These are phyloP conservation scores for Brassica incana DNA, from an alignment of 345 rosid genomes.

Conservation along the genomic window DNA sequence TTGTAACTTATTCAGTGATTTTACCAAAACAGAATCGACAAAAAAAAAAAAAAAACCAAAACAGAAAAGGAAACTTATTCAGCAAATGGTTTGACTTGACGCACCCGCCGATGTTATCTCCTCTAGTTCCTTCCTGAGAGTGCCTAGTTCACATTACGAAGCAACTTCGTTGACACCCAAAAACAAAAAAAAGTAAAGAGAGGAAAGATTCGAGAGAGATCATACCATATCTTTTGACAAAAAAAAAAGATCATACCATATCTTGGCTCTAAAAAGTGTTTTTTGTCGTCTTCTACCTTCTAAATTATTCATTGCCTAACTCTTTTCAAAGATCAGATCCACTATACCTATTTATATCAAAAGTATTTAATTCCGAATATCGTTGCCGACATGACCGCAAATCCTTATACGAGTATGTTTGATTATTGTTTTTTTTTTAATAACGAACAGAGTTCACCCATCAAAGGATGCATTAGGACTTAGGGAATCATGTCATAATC, in stretches of 20 bases:
- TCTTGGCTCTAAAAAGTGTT: conserved; percentile 39
- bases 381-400: conserved; percentile 28
- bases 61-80: neutral
- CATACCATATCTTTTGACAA: conserved; percentile 33
- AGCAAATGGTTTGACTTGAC: neutral
- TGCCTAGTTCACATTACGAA: neutral
- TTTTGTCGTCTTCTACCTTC: conserved; percentile 32
- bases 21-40: too few relatives aligned
- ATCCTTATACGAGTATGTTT: conserved; percentile 15
- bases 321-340: conserved; percentile 32
- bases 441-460: neutral
- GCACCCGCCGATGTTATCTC: neutral
- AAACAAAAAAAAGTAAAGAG: neutral
- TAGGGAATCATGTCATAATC: neutral
- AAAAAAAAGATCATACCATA: conserved; percentile 30
- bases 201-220: conserved; percentile 34
- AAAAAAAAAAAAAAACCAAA: too few relatives aligned
- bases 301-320: neutral
- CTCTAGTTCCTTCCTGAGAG: neutral
- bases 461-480: neutral
- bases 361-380: conserved; percentile 3
- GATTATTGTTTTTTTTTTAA: neutral
- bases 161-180: conserved; percentile 1
- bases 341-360: conserved; percentile 17
- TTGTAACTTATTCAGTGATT: neutral